Evolutionary conservation across 106 monocot genomes (phyloP).

Genomic region (Posidonia australis): DNA sequence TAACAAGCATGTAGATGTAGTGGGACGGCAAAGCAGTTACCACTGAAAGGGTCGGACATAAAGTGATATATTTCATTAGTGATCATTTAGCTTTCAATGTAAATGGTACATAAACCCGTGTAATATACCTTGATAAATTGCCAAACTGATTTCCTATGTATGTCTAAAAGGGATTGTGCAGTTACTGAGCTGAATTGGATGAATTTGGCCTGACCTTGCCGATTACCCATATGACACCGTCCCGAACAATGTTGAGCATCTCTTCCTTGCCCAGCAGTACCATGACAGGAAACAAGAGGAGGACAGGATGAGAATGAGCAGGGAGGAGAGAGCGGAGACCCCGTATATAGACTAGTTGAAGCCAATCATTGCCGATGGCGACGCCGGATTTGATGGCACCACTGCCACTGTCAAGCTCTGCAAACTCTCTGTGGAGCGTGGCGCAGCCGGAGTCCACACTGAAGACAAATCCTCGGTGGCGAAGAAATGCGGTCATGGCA

Average conservation of each 20-base stretch:
- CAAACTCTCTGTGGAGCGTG: conserved; percentile 94
- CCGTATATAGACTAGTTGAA: conserved; percentile 78
- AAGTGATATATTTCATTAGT: no score
- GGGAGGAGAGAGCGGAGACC: conserved; percentile 43
- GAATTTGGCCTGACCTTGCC: conserved; percentile 92
- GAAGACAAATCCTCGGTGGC: conserved; percentile 89
- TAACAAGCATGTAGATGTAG: no score
- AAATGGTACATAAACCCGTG: no score
- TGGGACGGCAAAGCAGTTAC: no score
- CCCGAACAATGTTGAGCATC: conserved; percentile 90
- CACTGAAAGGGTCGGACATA: no score
- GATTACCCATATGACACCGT: conserved; percentile 98
- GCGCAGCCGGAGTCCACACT: conserved; percentile 84
- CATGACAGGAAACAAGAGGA: conserved; percentile 88
- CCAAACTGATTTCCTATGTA: no score
- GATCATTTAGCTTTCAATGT: no score
- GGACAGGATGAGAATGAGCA: conserved; percentile 56
- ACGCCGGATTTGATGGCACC: conserved; percentile 79
- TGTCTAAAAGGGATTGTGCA: no score
- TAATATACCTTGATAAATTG: no score
- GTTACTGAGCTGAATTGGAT: no score
- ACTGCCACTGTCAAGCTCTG: conserved; percentile 93
- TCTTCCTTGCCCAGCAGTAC: conserved; percentile 85
- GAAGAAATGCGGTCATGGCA: conserved; percentile 97
- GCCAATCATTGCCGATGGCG: conserved; percentile 89